These are phyloP conservation scores for Vitrella brassicaformis DNA, from an alignment of 73 alveolate species.

Conservation along the genomic window DNA sequence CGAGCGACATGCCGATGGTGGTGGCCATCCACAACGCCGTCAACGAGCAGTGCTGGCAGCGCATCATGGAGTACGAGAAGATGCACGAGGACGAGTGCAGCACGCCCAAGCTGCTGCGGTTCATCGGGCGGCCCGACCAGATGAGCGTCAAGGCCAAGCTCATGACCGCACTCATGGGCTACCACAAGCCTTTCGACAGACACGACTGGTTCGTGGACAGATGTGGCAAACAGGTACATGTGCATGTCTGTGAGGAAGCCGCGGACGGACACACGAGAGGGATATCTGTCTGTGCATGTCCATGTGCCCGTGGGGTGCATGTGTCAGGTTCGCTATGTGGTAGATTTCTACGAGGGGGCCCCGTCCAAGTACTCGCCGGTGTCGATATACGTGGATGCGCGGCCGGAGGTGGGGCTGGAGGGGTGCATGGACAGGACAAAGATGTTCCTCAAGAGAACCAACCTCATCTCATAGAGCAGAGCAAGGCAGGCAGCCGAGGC, in stretches of 20 bases:
- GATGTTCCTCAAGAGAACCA: too few species aligned
- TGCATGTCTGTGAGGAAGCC: neutral
- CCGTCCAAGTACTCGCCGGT: constrained; percentile 14
- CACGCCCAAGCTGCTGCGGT: constrained; percentile 18
- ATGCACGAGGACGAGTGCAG: constrained; percentile 7
- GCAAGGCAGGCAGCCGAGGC: too few species aligned
- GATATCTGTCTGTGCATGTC: too few species aligned
- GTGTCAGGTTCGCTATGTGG: too few species aligned
- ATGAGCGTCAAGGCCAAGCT: constrained; percentile 12
- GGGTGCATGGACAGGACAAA: too few species aligned
- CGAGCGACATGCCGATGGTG: constrained; percentile 12
- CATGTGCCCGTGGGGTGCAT: too few species aligned
- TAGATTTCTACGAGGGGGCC: constrained; percentile 34
- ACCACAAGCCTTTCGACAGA: constrained; percentile 24
- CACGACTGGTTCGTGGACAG: constrained; percentile 35
- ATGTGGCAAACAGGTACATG: constrained; percentile 22
- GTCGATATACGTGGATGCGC: constrained; percentile 35
- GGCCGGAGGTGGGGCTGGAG: constrained; percentile 33
- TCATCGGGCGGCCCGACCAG: constrained; percentile 31
- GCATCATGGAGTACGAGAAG: neutral
- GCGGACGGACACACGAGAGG: too few species aligned
- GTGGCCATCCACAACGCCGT: constrained; percentile 34
- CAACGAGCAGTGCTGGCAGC: constrained; percentile 35
- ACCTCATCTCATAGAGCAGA: too few species aligned
- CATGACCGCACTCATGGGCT: constrained; percentile 17